Evolutionary conservation across 768 basidiomycete species (phyloP).

Genomic region (Mycena maculata): DNA sequence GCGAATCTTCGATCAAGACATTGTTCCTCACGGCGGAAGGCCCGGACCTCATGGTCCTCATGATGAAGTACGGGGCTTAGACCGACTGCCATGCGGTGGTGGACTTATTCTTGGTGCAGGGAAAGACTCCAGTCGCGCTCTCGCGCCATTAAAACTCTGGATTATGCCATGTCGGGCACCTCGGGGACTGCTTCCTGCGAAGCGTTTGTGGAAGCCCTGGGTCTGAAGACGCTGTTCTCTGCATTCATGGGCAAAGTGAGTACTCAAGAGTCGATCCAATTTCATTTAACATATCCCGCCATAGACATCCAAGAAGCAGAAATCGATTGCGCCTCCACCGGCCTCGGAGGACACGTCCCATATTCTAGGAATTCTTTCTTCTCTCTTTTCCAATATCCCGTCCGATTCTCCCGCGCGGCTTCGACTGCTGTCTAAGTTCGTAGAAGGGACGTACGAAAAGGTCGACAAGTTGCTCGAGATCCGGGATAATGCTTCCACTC

Average conservation of each 20-base stretch:
- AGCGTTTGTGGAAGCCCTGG: slow-evolving; percentile 87
- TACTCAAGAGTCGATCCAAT: slow-evolving; percentile 7
- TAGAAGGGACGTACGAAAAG: slow-evolving; percentile 93
- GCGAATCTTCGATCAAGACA: slow-evolving; percentile 81
- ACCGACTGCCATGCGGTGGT: background rate
- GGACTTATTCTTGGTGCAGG: slow-evolving; percentile 51
- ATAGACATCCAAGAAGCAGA: slow-evolving; percentile 74
- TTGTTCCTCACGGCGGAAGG: slow-evolving; percentile 93
- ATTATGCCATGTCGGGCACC: slow-evolving; percentile 88
- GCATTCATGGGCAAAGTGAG: slow-evolving; percentile 93
- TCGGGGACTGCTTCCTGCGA: slow-evolving; percentile 78
- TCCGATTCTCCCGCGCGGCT: slow-evolving; percentile 86
- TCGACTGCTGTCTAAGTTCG: slow-evolving; percentile 92
- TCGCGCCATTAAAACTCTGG: slow-evolving; percentile 89
- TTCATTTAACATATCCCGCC: slow-evolving; percentile 26
- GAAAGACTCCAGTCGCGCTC: slow-evolving; percentile 86
- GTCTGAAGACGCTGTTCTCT: slow-evolving; percentile 90
- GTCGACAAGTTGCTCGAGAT: slow-evolving; percentile 93
- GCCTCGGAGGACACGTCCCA: slow-evolving; percentile 89
- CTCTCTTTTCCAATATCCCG: slow-evolving; percentile 86
- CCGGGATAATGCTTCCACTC: slow-evolving; percentile 72
- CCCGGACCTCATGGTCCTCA: slow-evolving; percentile 95
- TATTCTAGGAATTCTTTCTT: slow-evolving; percentile 87
- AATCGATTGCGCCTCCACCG: slow-evolving; percentile 55
- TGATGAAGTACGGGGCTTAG: slow-evolving; percentile 83